Conservation (phyloP, 257 asterid genomes). For the Eucommia ulmoides region DNA sequence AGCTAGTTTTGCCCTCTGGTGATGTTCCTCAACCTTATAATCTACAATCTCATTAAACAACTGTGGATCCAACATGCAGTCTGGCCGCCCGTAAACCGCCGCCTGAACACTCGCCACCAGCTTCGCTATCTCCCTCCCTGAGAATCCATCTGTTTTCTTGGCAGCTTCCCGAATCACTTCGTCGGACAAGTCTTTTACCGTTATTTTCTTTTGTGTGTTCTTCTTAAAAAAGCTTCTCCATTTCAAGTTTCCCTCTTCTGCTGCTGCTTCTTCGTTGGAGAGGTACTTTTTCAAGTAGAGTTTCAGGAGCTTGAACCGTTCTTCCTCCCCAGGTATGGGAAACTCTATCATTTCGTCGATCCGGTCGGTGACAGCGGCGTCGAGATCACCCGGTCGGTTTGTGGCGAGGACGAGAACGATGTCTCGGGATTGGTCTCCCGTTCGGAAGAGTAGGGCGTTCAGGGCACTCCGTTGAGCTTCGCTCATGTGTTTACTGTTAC, state of each 20-base stretch:
- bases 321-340: conserved; percentile 83
- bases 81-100: conserved; percentile 74
- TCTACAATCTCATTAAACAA: conserved; percentile 69
- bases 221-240: conserved; percentile 48
- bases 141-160: conserved; percentile 58
- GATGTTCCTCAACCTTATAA: conserved; percentile 76
- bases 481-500: conserved; percentile 91
- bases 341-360: conserved; percentile 95
- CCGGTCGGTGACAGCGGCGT: conserved; percentile 84
- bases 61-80: conserved; percentile 57
- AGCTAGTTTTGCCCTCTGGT: conserved; percentile 65
- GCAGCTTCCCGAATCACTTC: conserved; percentile 69
- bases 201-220: conserved; percentile 43
- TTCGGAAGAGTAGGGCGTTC: conserved; percentile 81
- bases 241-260: conserved; percentile 39
- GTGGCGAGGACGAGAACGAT: conserved; percentile 96
- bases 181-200: conserved; percentile 49
- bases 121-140: conserved; percentile 93
- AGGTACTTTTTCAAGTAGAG: conserved; percentile 79
- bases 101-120: conserved; percentile 95
- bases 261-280: conserved; percentile 29
- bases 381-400: conserved; percentile 92
- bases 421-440: conserved; percentile 95
- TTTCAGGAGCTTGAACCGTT: conserved; percentile 73
- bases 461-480: conserved; percentile 95